These are phyloP conservation scores for Wickerhamomyces chambardii DNA, from an alignment of 805 yeast genomes.

Conservation along the genomic window DNA sequence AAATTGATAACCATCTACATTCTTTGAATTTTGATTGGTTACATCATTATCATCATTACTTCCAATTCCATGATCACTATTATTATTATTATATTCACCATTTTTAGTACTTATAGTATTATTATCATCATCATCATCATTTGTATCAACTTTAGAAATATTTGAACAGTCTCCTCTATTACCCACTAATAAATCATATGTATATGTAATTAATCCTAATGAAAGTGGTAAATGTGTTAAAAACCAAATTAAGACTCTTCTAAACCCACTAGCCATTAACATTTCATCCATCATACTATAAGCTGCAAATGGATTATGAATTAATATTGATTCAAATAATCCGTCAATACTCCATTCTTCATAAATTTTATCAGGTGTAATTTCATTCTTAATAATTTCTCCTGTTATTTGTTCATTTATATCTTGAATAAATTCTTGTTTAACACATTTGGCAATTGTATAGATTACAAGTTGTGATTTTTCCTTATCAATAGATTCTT, in stretches of 20 bases:
- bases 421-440: conserved; percentile 28
- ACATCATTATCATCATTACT: no score
- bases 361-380: conserved; percentile 44
- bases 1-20: conserved; percentile 30
- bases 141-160: conserved; percentile 5
- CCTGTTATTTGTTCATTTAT: conserved; percentile 17
- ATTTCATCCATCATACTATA: conserved; percentile 59
- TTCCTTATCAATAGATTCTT: conserved; percentile 15
- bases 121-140: no score
- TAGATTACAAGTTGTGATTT: conserved; percentile 31
- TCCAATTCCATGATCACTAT: no score
- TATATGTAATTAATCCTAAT: conserved; percentile 48
- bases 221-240: conserved; percentile 53
- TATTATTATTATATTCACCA: no score
- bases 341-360: conserved; percentile 31
- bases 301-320: conserved; percentile 41
- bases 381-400: conserved; percentile 9
- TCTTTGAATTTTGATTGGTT: no score
- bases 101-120: no score
- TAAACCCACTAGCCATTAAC: conserved; percentile 57
- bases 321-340: conserved; percentile 43
- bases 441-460: conserved; percentile 46
- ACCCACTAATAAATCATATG: conserved; percentile 50
- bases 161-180: conserved; percentile 39
- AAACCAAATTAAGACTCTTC: conserved; percentile 60